Conservation (phyloP, 352 stramenopile species). For the Pythium vanterpoolii region DNA sequence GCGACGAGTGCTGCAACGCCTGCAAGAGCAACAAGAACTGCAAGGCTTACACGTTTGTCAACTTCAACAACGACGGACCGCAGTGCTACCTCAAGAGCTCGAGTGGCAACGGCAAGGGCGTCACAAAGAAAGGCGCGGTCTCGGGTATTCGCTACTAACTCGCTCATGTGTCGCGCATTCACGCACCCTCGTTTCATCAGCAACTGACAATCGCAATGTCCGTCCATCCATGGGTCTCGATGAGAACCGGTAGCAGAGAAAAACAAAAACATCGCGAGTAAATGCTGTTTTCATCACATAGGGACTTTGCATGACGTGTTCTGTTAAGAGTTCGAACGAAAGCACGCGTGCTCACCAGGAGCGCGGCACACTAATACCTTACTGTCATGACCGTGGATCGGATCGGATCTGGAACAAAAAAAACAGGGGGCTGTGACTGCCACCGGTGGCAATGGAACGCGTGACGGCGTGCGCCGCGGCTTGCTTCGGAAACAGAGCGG, state of each 20-base stretch:
- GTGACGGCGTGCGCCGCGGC: too few species aligned
- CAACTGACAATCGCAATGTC: background rate
- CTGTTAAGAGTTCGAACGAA: too few species aligned
- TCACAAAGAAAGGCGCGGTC: slow-evolving; percentile 36
- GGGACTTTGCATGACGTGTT: too few species aligned
- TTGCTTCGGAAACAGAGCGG: too few species aligned
- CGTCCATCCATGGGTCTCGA: background rate
- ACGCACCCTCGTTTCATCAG: background rate
- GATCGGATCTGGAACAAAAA: too few species aligned
- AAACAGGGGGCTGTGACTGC: too few species aligned
- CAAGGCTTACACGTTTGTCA: slow-evolving; percentile 59
- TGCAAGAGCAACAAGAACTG: slow-evolving; percentile 37
- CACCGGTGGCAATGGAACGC: too few species aligned
- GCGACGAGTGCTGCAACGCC: slow-evolving; percentile 38
- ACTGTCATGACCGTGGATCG: too few species aligned
- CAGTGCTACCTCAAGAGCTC: slow-evolving; percentile 53
- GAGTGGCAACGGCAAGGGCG: slow-evolving; percentile 1
- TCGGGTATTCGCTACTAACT: slow-evolving; percentile 16
- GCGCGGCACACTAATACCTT: too few species aligned
- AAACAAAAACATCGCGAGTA: background rate
- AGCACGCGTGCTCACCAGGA: too few species aligned
- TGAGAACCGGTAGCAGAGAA: background rate
- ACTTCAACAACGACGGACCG: slow-evolving; percentile 42
- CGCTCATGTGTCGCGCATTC: background rate
- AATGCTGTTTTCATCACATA: background rate